Base-by-base conservation (phyloP, 768 basidiomycete genomes). In the Ephemerocybe angulata region DNA sequence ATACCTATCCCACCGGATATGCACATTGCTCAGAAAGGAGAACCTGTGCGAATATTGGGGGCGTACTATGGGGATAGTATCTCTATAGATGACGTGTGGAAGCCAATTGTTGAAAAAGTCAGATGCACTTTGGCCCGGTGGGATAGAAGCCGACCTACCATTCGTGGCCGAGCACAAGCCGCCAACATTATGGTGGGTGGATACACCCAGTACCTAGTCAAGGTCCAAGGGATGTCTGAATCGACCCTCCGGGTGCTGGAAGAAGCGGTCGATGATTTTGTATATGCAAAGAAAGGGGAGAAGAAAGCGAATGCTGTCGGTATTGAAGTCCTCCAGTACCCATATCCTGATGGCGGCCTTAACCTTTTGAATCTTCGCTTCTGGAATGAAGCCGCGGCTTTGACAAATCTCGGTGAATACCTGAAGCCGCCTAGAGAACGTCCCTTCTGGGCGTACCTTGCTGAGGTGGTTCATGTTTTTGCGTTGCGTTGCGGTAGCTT, bases 41-140 rank as follows among this genome's bases (percentile, higher is more conserved):
- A 64, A 24, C 49, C 67, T 0, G 59, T 69, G 0, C 12, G 73
- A 19, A 58, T 70, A 0, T 67, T 76, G 1, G 73, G 75, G 0
- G 66, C 68, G 0, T 70, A 47, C 42, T 37, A 71, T 0, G 73
- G 74, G 0, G 70, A 75, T 44, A 46, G 53, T 0, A 37, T 65
- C 1, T 46, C 68, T 10, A 27, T 62, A 1, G 35, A 50, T 0
- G 53, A 27, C 0, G 30, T 65, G 12, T 75, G 73, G 74, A 53
- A 55, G 0, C 60, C 63, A 0, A 58, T 55, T 0, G 6, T 72
- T 1, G 67, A 72, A 13, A 69, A 65, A 48, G 64, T 74, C 1
- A 53, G 62, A 3, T 10, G 13, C 1, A 2, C 8, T 0, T 61
- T 73, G 0, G 49, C 44, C 0, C 6, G 40, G 41, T 75, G 71